These are phyloP conservation scores for Articulospora tetracladia DNA, from an alignment of 495 filamentous ascomycete genomes.

Conservation along the genomic window DNA sequence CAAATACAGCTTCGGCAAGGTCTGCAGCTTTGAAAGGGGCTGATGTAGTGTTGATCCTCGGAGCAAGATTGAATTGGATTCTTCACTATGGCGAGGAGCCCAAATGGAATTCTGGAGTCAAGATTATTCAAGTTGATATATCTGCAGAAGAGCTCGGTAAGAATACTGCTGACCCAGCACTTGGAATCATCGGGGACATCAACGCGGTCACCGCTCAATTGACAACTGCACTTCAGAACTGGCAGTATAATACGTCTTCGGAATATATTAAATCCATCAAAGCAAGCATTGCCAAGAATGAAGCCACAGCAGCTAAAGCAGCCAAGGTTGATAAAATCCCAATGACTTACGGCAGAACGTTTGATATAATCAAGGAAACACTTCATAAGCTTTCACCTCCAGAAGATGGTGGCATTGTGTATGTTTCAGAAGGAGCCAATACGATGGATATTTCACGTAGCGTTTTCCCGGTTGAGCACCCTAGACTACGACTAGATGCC, in stretches of 20 bases:
- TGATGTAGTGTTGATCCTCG: slow-evolving; percentile 57
- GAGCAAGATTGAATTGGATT: slow-evolving; percentile 63
- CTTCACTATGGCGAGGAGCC: slow-evolving; percentile 57
- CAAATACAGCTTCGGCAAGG: slow-evolving; percentile 53
- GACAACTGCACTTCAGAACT: slow-evolving; percentile 32
- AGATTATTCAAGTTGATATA: slow-evolving; percentile 59
- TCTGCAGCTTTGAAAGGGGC: slow-evolving; percentile 53
- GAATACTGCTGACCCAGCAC: slow-evolving; percentile 40
- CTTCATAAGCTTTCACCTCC: slow-evolving; percentile 31
- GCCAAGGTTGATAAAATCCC: slow-evolving; percentile 35
- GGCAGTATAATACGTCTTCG: slow-evolving; percentile 40
- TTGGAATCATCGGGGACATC: slow-evolving; percentile 53
- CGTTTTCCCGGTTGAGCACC: slow-evolving; percentile 53
- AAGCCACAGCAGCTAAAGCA: slow-evolving; percentile 36
- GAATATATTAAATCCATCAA: slow-evolving; percentile 30
- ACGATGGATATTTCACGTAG: slow-evolving; percentile 66
- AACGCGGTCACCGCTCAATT: slow-evolving; percentile 48
- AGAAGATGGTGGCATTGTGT: slow-evolving; percentile 50
- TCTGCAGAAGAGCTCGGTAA: slow-evolving; percentile 53
- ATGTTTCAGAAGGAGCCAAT: slow-evolving; percentile 64
- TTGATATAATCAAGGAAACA: slow-evolving; percentile 49
- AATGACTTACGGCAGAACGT: slow-evolving; percentile 52
- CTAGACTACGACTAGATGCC: slow-evolving; percentile 58
- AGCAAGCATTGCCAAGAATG: slow-evolving; percentile 37
- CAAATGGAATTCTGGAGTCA: slow-evolving; percentile 50